Evolutionary conservation across 768 basidiomycete species (phyloP), one percentile per base, ranked within the genome.

Genomic region (Phlegmacium glaucopus): DNA sequence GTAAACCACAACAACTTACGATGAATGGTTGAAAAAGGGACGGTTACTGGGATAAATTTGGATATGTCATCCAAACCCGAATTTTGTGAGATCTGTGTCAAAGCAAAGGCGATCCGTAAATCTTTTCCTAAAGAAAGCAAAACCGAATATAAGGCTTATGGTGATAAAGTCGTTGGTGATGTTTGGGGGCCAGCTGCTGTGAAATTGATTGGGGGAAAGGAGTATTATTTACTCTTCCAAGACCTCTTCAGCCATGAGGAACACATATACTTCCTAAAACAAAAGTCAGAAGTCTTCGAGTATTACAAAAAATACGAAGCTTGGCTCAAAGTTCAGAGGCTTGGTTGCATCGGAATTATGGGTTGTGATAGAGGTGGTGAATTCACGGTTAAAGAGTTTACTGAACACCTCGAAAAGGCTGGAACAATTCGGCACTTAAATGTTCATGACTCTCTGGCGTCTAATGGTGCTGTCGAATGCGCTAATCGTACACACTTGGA

Each of bases 221-320:
- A 35, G 0, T 74, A 75, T 37, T 68, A 62, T 38, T 44, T 64
- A 12, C 61, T 58, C 0, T 74, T 67, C 49, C 69, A 57, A 0
- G 70, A 75, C 42, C 64, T 71, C 34, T 48, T 54, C 30, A 50
- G 63, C 0, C 52, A 59, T 7, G 45, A 53, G 15, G 60, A 57
- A 1, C 54, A 55, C 12, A 48, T 67, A 2, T 48, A 61, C 39
- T 55, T 67, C 28, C 52, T 73, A 25, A 48, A 45, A 8, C 17
- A 45, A 9, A 75, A 74, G 48, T 39, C 37, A 13, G 62, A 70
- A 8, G 58, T 63, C 0, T 60, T 65, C 37, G 32, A 48, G 4
- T 27, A 27, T 13, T 64, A 62, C 36, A 49, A 50, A 29, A 42
- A 54, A 9, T 63, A 64, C 44, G 53, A 69, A 39, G 60, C 64